Conservation (phyloP, 1,139 yeast species). For the Pichia inconspicua region DNA sequence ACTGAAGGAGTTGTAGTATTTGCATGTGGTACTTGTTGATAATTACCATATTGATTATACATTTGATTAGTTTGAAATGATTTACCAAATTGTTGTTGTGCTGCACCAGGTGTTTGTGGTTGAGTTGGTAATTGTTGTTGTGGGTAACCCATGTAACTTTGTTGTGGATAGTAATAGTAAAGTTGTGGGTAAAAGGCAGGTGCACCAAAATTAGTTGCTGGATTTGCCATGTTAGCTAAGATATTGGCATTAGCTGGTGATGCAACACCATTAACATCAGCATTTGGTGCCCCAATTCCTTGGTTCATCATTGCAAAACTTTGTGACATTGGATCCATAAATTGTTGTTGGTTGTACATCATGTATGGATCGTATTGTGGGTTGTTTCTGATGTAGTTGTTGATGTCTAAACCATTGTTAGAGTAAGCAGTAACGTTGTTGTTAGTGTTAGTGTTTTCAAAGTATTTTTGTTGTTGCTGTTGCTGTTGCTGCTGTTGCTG, state of each 20-base stretch:
- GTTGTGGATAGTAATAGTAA: conserved; percentile 12
- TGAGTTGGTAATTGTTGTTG: conserved; percentile 1
- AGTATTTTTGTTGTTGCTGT: conserved; percentile 14
- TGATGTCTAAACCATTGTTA: conserved; percentile 22
- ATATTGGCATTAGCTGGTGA: conserved; percentile 12
- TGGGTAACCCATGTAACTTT: conserved; percentile 10
- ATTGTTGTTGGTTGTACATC: conserved; percentile 20
- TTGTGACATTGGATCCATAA: conserved; percentile 11
- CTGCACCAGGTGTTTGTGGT: conserved; percentile 8
- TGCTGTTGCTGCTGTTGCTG: conserved; percentile 12
- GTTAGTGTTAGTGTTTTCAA: conserved; percentile 16
- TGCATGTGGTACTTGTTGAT: conserved; percentile 6
- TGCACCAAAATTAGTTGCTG: conserved; percentile 9
- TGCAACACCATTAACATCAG: conserved; percentile 7
- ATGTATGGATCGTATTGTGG: conserved; percentile 19
- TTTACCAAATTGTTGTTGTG: conserved; percentile 17
- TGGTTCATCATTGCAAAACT: neutral
- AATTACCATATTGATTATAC: conserved; percentile 23
- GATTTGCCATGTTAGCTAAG: conserved; percentile 10
- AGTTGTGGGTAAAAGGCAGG: conserved; percentile 10
- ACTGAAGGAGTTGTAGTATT: neutral
- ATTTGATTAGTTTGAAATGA: conserved; percentile 21
- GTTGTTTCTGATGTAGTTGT: conserved; percentile 24
- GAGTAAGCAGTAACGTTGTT: conserved; percentile 23
- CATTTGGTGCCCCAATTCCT: conserved; percentile 2